Evolutionary conservation across 441 rosid genomes (phyloP).

Genomic region (Eruca vesicaria): DNA sequence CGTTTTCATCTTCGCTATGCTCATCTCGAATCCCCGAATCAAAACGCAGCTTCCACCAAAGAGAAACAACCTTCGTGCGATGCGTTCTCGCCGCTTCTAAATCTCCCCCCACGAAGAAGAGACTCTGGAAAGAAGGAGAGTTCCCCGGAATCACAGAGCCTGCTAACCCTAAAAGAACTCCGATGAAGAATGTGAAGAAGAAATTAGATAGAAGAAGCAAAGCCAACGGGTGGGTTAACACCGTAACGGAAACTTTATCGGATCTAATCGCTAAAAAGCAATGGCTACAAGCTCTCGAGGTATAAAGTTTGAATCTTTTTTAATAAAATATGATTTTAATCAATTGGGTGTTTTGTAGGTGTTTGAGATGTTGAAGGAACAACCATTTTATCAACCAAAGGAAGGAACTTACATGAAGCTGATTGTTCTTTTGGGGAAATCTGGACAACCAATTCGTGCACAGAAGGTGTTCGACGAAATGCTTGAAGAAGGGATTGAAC

Average conservation of each 20-base stretch:
- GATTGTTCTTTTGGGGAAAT: slow-evolving; percentile 69
- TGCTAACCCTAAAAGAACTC: slow-evolving; percentile 41
- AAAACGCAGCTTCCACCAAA: slow-evolving; percentile 6
- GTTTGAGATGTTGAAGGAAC: slow-evolving; percentile 71
- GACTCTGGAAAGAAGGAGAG: slow-evolving; percentile 80
- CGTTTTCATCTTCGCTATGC: slow-evolving; percentile 58
- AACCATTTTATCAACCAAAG: slow-evolving; percentile 78
- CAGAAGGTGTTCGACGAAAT: slow-evolving; percentile 72
- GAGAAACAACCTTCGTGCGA: slow-evolving; percentile 23
- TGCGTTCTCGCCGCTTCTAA: slow-evolving; percentile 38
- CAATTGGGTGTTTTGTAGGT: slow-evolving; percentile 46
- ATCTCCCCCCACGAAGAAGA: slow-evolving; percentile 49
- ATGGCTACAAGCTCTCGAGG: slow-evolving; percentile 85
- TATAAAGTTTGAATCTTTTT: neutral
- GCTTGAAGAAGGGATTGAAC: slow-evolving; percentile 70
- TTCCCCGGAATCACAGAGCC: slow-evolving; percentile 59
- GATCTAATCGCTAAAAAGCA: slow-evolving; percentile 70
- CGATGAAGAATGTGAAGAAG: slow-evolving; percentile 77
- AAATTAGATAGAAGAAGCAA: slow-evolving; percentile 57
- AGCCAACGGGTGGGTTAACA: slow-evolving; percentile 68
- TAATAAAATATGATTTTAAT: neutral
- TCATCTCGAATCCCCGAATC: slow-evolving; percentile 39
- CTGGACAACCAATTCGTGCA: slow-evolving; percentile 62
- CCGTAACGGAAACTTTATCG: slow-evolving; percentile 77
- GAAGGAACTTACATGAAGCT: slow-evolving; percentile 90